Evolutionary conservation across 164 flowering plant species (phyloP), one percentile per base, ranked within the genome.

Genomic region (Kingdonia uniflora): DNA sequence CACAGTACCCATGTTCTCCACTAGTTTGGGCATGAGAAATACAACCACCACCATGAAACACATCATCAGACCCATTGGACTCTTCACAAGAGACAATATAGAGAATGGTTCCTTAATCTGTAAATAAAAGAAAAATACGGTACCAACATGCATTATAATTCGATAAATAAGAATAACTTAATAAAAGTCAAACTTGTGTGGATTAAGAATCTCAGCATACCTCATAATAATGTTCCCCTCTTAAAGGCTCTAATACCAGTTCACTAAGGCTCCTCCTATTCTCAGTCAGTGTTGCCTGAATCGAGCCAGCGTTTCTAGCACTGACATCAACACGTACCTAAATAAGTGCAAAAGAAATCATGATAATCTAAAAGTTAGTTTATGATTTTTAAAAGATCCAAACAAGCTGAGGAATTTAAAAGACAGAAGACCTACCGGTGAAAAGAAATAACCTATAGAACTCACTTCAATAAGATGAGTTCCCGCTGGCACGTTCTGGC

Each of bases 1-100:
- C n/a, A 54, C 50, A 51, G 54, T 73, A 89, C 97, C 97, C 79
- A 86, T 82, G 64, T 81, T 82, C 63, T 90, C 97, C 74, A 81
- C 62, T 44, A 89, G 69, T 60, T 94, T 89, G 48, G 99, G 99
- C 95, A 94, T 81, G 53, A 94, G 44, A 45, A 94, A 94, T 55
- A 94, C 74, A 39, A 87, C 90, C 49, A 94, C 10, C 46, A 85
- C 20, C 99, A 94, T 94, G 72, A 94, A 94, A 38, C 97, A 97
- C 54, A 94, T 61, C 99, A 94, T 94, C 69, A 94, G 77, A 65
- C 97, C 99, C 97, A 94, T 89, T 35, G 99, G 96, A 64, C 97
- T 89, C 64, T 94, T 94, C 74, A 83, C 66, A 40, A 94, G 42
- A 22, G 92, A 79, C 87, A 94, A 73, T 42, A 76, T 46, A 42